Evolutionary conservation across 2,329 filamentous ascomycete genomes (phyloP).

Genomic region (Xylariaceae sp.): DNA sequence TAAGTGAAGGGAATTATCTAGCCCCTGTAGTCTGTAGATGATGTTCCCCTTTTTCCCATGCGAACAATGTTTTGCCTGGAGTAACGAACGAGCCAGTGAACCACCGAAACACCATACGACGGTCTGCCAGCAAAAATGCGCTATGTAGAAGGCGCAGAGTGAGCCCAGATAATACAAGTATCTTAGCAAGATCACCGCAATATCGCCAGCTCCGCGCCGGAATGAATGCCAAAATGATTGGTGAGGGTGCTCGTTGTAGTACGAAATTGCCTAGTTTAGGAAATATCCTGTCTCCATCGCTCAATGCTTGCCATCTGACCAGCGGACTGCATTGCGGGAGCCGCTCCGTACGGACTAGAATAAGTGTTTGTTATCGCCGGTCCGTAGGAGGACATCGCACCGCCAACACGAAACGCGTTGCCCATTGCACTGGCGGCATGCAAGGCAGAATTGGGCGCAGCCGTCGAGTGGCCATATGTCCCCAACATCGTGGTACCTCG

Average conservation of each 20-base stretch:
- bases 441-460: constrained; percentile 15
- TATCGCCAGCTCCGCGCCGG: background rate
- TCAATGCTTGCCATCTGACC: constrained; percentile 32
- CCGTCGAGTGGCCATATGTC: constrained; percentile 9
- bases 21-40: constrained; percentile 3
- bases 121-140: constrained; percentile 4
- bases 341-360: constrained; percentile 20
- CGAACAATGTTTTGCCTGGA: constrained; percentile 1
- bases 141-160: constrained; percentile 1
- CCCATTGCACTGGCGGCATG: constrained; percentile 23
- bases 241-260: background rate
- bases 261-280: constrained; percentile 15
- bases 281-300: constrained; percentile 32
- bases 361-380: constrained; percentile 22
- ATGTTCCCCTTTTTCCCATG: constrained; percentile 5
- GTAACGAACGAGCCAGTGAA: constrained; percentile 5
- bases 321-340: constrained; percentile 24
- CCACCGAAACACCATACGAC: constrained; percentile 14
- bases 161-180: background rate
- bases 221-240: background rate
- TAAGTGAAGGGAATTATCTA: background rate
- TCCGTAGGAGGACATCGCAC: constrained; percentile 19
- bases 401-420: constrained; percentile 22
- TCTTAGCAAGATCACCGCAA: background rate
- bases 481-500: constrained; percentile 24